Conservation (phyloP, 2,329 filamentous ascomycete genomes). For the Phoma herbarum region DNA sequence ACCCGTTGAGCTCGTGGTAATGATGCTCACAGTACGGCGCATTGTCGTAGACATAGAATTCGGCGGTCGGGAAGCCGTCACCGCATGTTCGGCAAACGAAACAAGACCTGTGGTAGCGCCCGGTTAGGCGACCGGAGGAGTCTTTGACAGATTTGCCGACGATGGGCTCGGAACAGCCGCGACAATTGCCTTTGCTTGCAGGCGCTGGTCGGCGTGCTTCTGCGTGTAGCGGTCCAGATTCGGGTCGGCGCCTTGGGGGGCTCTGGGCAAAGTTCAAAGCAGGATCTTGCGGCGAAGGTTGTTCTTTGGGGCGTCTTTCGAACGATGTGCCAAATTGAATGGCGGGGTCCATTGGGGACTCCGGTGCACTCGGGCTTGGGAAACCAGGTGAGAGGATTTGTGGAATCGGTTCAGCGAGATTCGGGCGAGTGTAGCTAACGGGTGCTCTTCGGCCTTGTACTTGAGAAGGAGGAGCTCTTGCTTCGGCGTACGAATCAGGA, state of each 20-base stretch:
- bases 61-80: conserved; percentile 81
- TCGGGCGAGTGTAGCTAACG: conserved; percentile 33
- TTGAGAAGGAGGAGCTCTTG: conserved; percentile 26
- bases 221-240: conserved; percentile 27
- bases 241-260: conserved; percentile 26
- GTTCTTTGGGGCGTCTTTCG: conserved; percentile 29
- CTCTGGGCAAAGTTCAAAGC: conserved; percentile 25
- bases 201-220: conserved; percentile 42
- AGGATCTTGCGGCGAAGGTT: conserved; percentile 24
- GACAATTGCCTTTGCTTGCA: conserved; percentile 76
- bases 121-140: conserved; percentile 88
- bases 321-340: conserved; percentile 47
- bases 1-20: conserved; percentile 91
- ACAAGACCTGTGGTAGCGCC: conserved; percentile 92
- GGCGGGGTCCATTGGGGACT: conserved; percentile 53
- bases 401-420: conserved; percentile 32
- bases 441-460: conserved; percentile 28
- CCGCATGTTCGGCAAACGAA: conserved; percentile 90
- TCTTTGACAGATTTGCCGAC: conserved; percentile 92
- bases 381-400: conserved; percentile 34
- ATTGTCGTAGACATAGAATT: conserved; percentile 92
- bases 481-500: conserved; percentile 41
- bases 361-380: conserved; percentile 36
- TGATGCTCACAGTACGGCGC: conserved; percentile 89
- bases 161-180: conserved; percentile 80